phyloP scores from a whole-genome alignment of 169 alveolate genomes.

The Perkinsus olseni region DNA sequence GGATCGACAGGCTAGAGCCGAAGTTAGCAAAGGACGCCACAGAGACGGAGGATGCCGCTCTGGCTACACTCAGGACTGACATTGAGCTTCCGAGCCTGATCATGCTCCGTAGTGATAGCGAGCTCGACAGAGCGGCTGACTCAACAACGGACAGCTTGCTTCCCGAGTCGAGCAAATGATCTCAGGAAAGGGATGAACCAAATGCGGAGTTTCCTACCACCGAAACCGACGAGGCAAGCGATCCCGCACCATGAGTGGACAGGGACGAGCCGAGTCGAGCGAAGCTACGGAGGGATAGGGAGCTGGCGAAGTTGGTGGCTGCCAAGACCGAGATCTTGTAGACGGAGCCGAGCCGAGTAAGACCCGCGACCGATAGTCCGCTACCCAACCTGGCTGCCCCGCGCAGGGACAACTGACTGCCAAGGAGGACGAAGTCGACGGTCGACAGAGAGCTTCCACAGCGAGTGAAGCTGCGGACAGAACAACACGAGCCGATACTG shows the following conservation, averaged over 20 bases:
- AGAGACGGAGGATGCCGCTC: not conserved
- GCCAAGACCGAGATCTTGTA: not conserved
- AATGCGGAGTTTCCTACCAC: not conserved
- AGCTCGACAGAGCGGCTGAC: not conserved
- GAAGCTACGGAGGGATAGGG: not conserved
- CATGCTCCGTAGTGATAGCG: not conserved
- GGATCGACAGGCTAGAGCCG: not conserved
- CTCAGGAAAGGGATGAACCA: not conserved
- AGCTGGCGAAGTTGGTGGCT: not conserved
- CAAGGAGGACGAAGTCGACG: not conserved
- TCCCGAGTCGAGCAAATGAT: not conserved
- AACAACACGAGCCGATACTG: not conserved
- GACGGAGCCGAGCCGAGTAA: not conserved
- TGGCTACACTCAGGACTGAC: not conserved
- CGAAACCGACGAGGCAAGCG: not conserved
- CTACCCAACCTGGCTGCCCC: not conserved
- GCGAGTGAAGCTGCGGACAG: slow-evolving; percentile 5
- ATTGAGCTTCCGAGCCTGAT: not conserved
- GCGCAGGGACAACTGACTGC: not conserved
- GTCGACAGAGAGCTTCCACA: not conserved
- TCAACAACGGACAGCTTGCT: not conserved
- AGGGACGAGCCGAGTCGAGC: not conserved
- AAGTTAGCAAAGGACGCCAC: not conserved
- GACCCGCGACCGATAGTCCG: not conserved
- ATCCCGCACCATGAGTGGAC: not conserved